These are phyloP conservation scores for Trametes cinnabarina DNA, from an alignment of 768 basidiomycete genomes.

Conservation along the genomic window DNA sequence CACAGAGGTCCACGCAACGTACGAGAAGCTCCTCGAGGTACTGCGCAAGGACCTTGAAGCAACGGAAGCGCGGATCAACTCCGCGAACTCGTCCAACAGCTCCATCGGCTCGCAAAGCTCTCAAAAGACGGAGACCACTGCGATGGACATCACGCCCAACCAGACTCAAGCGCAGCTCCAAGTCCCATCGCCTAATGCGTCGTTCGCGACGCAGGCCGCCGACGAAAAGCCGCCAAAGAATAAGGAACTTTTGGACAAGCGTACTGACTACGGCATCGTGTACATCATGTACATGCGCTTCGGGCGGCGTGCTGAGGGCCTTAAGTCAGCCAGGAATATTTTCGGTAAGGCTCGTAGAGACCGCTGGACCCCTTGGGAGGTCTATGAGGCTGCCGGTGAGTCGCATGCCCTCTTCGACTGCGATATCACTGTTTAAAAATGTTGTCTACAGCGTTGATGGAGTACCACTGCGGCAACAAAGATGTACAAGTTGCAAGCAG, in stretches of 20 bases:
- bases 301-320: slow-evolving; percentile 81
- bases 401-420: too few species aligned
- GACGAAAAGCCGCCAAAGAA: slow-evolving; percentile 53
- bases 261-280: slow-evolving; percentile 72
- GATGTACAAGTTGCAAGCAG: slow-evolving; percentile 77
- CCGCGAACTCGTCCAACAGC: slow-evolving; percentile 37
- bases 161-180: background rate
- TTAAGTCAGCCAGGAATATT: slow-evolving; percentile 70
- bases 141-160: background rate
- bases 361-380: slow-evolving; percentile 83
- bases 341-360: slow-evolving; percentile 83
- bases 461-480: slow-evolving; percentile 81
- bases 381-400: slow-evolving; percentile 88
- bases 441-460: slow-evolving; percentile 87
- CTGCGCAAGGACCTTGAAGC: slow-evolving; percentile 65
- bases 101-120: slow-evolving; percentile 15
- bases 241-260: slow-evolving; percentile 57
- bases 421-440: too few species aligned
- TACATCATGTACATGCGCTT: slow-evolving; percentile 95
- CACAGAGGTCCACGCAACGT: slow-evolving; percentile 67
- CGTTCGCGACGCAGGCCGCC: slow-evolving; percentile 48
- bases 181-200: slow-evolving; percentile 29
- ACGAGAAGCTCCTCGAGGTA: slow-evolving; percentile 66
- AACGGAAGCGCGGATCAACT: slow-evolving; percentile 46
- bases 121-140: slow-evolving; percentile 4